Evolutionary conservation across 768 basidiomycete genomes (phyloP), one percentile per base, ranked within the genome.

Genomic region (Termitomyces sp.): DNA sequence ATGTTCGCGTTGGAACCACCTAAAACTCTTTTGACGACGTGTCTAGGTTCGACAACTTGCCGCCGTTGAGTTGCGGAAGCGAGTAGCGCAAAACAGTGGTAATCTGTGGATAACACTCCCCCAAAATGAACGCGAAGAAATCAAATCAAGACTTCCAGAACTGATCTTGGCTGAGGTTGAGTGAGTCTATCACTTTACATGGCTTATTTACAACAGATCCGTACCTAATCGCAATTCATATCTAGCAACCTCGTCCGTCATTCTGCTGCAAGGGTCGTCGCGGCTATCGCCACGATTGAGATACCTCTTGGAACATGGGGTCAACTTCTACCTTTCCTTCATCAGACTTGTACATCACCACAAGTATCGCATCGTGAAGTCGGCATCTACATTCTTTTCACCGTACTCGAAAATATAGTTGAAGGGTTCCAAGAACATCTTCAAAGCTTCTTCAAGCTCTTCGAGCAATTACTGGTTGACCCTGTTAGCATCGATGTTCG

Each of bases 51-150:
- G 94, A 59, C 97, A 99, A 84, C 82, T 99, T 21, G 92, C 95
- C 47, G 94, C 95, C 8, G 94, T 98, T 54, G 97, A 99, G 74
- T 79, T 98, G 69, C 83, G 96, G 64, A 99, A 99, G 79, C 90
- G 96, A 56, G 83, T 98, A 58, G 70, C 79, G 27, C 81, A 85
- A 68, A 87, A 87, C 64, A 90, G 88, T 62, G 89, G 88, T 49
- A 83, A 81, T 68, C 72, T 95, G 32, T 99, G 97, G 97, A 76
- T 83, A 19, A 76, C 81, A 55, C 79, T 92, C 28, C 72, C 83
- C 35, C 80, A 81, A 67, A 75, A 78, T 37, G 77, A 87, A 58
- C 87, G 96, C 41, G 79, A 85, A 61, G 80, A 89, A 69, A 92
- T 99, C 73, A 99, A 98, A 76, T 72, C 73, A 54, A 85, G 89